Base-by-base conservation (phyloP, 495 filamentous ascomycete genomes). In the Hypoxylon lenormandii region DNA sequence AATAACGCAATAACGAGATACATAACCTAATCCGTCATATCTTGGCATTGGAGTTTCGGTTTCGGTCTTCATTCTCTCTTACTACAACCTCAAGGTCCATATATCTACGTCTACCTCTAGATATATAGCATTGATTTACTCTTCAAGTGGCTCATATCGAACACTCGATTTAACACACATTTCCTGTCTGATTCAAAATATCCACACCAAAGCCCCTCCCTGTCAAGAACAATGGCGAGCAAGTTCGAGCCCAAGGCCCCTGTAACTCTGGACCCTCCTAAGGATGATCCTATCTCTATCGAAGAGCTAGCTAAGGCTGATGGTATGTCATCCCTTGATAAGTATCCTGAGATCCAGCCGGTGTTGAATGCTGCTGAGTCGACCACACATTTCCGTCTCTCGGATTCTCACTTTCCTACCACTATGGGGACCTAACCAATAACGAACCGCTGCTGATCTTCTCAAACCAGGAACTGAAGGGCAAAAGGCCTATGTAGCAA, bases 161-260 rank as follows among this genome's bases (percentile, higher is more conserved):
- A 42, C 4, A 42, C 15, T 42, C 12, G 5, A 1, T 42, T 13
- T 15, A 1, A 16, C 3, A 42, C 38, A 1, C 18, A 50, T 42
- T 33, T 43, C 46, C 43, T 22, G 10, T 33, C 6, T 7, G 10
- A 33, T 8, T 33, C 30, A 8, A 33, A 33, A 8, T 33, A 33
- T 3, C 30, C 30, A 19, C 21, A 45, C 21, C 11, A 26, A 4
- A 18, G 28, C 10, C 26, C 50, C n/a, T 49, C 33, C 33, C 26
- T 38, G 45, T 23, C 30, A 19, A 16, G 23, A 33, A 60, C 22
- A 48, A 88, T 89, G 83, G 76, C 85, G 15, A 88, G 87, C 69
- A 91, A 88, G 57, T 98, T 98, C 75, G 88, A 89, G 63, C 95
- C 95, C 62, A 97, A 96, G 79, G 81, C 84, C 10, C 89, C 93